phyloP scores from a whole-genome alignment of 331 rosid genomes.

The Saraca asoca region DNA sequence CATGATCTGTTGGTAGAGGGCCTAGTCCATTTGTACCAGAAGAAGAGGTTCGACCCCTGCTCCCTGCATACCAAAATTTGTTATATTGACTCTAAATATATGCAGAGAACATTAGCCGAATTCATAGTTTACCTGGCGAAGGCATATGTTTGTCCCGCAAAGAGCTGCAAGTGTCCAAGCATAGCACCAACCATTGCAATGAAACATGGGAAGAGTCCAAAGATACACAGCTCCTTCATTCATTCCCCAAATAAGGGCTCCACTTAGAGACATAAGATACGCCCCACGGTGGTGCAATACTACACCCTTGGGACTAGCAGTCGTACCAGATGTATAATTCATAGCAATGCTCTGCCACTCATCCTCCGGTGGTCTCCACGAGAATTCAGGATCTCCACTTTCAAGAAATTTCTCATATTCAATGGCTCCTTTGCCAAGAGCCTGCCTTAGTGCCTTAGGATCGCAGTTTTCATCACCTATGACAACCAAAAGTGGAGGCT shows the following conservation, averaged over 20 bases:
- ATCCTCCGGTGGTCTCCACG: too few relatives aligned
- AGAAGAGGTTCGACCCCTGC: too few relatives aligned
- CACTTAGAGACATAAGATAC: conserved; percentile 64
- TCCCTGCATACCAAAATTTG: too few relatives aligned
- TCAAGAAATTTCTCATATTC: too few relatives aligned
- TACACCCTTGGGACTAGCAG: conserved; percentile 84
- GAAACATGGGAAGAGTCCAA: conserved; percentile 94
- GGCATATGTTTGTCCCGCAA: conserved; percentile 77
- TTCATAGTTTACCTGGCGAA: conserved; percentile 46
- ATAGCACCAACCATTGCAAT: conserved; percentile 96
- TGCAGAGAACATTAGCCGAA: not conserved
- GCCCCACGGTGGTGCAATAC: conserved; percentile 89
- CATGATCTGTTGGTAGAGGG: too few relatives aligned
- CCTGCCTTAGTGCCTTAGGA: conserved; percentile 18
- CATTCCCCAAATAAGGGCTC: conserved; percentile 70
- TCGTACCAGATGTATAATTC: conserved; percentile 91
- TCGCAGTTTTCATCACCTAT: conserved; percentile 49
- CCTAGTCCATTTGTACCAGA: too few relatives aligned
- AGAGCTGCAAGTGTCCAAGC: conserved; percentile 90
- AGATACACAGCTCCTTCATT: conserved; percentile 63
- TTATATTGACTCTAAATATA: conserved; percentile 14
- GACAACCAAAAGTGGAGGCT: conserved; percentile 51
- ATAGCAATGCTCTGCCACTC: conserved; percentile 79
- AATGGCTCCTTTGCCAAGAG: too few relatives aligned
- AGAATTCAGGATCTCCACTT: too few relatives aligned